These are phyloP conservation scores for Amanita phalloides DNA, from an alignment of 768 basidiomycete genomes.

Conservation along the genomic window DNA sequence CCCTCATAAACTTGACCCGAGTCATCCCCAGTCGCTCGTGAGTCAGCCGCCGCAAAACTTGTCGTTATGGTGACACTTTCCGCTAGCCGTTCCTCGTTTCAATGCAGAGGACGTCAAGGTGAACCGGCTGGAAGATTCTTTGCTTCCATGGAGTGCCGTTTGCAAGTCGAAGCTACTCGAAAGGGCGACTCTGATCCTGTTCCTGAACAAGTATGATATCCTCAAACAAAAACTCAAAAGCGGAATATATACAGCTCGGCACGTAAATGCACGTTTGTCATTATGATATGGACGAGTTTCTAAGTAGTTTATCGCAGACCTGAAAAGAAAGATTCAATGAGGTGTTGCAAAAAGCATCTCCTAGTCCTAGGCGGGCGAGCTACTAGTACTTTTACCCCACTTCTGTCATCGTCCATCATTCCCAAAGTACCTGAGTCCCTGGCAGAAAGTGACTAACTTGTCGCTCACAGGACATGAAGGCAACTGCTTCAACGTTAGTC, in stretches of 20 bases:
- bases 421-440: background rate
- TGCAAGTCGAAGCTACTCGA: constrained; percentile 49
- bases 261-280: constrained; percentile 41
- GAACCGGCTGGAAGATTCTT: constrained; percentile 65
- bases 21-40: constrained; percentile 37
- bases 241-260: constrained; percentile 38
- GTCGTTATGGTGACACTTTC: background rate
- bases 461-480: constrained; percentile 37
- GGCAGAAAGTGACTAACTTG: background rate
- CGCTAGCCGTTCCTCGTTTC: constrained; percentile 30
- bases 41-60: constrained; percentile 13
- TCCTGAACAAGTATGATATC: constrained; percentile 68
- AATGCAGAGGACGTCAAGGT: constrained; percentile 48
- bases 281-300: background rate
- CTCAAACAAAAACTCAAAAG: constrained; percentile 36
- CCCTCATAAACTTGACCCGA: constrained; percentile 12
- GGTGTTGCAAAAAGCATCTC: constrained; percentile 36
- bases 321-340: constrained; percentile 35
- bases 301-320: constrained; percentile 18
- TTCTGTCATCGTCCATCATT: constrained; percentile 42
- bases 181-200: constrained; percentile 54
- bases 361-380: constrained; percentile 31
- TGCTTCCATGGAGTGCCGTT: constrained; percentile 55
- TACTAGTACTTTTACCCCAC: constrained; percentile 57
- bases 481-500: constrained; percentile 39